These are phyloP conservation scores for Chaetomidium leptoderma DNA, from an alignment of 495 filamentous ascomycete genomes.

Conservation along the genomic window DNA sequence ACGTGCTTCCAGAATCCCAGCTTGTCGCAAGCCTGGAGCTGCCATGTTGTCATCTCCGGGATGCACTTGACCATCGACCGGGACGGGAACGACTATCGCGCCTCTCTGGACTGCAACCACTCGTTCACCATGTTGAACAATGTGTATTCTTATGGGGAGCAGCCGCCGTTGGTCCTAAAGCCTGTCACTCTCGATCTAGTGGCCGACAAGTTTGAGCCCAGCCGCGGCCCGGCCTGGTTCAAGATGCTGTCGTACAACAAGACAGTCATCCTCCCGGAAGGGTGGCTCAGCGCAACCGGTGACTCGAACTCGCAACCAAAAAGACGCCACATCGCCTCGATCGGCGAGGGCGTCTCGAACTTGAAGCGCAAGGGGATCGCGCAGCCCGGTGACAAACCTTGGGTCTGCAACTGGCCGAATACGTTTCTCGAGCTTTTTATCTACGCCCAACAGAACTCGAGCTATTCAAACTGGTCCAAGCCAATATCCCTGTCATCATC, in stretches of 20 bases:
- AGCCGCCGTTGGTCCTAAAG: conserved; percentile 55
- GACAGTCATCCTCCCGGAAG: conserved; percentile 65
- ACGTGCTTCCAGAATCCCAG: conserved; percentile 61
- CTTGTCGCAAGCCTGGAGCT: conserved; percentile 68
- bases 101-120: conserved; percentile 35
- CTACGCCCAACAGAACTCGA: conserved; percentile 61
- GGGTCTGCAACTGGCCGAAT: conserved; percentile 85
- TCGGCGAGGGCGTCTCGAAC: conserved; percentile 23
- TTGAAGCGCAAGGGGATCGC: conserved; percentile 50
- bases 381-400: conserved; percentile 62
- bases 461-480: conserved; percentile 20
- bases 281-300: conserved; percentile 36
- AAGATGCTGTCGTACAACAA: conserved; percentile 73
- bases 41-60: conserved; percentile 42
- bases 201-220: conserved; percentile 55
- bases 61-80: conserved; percentile 32
- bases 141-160: conserved; percentile 64
- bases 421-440: conserved; percentile 79
- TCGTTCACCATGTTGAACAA: conserved; percentile 33
- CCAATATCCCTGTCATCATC: conserved; percentile 7
- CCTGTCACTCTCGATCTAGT: conserved; percentile 56
- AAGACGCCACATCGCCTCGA: conserved; percentile 3
- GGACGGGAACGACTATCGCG: conserved; percentile 28
- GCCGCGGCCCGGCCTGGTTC: conserved; percentile 69
- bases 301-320: conserved; percentile 11